Evolutionary conservation across 2,329 filamentous ascomycete genomes (phyloP).

Genomic region (Elsinoe necatrix): DNA sequence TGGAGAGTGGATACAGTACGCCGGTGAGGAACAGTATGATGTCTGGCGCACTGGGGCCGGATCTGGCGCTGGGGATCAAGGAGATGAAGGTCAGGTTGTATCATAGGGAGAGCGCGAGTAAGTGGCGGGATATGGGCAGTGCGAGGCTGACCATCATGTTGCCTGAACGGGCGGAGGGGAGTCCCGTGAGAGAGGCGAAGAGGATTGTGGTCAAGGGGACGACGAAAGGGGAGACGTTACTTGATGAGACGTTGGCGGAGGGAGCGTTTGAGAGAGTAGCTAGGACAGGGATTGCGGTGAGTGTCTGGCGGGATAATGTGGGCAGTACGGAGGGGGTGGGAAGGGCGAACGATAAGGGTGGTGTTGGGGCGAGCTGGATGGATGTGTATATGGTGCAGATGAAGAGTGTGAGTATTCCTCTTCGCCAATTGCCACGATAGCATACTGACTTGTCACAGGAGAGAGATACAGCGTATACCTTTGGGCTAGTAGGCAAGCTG

Average conservation of each 20-base stretch:
- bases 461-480: constrained; percentile 42
- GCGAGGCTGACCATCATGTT: constrained; percentile 74
- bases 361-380: constrained; percentile 46
- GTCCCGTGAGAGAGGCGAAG: constrained; percentile 49
- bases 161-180: constrained; percentile 42
- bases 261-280: constrained; percentile 78
- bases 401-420: constrained; percentile 29
- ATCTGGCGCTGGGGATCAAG: constrained; percentile 52
- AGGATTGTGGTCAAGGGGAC: constrained; percentile 71
- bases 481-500: constrained; percentile 42
- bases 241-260: constrained; percentile 79
- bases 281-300: constrained; percentile 77
- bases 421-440: not conserved
- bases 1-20: constrained; percentile 39
- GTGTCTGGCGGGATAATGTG: constrained; percentile 63
- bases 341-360: constrained; percentile 50
- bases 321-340: constrained; percentile 48
- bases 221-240: constrained; percentile 56
- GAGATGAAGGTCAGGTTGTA: constrained; percentile 85
- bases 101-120: constrained; percentile 61
- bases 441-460: constrained; percentile 27
- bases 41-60: not conserved
- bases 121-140: constrained; percentile 87
- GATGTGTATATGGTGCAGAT: constrained; percentile 55
- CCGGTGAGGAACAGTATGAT: constrained; percentile 18